Evolutionary conservation across 805 yeast genomes (phyloP), one percentile per base, ranked within the genome.

Genomic region (Candida wancherniae): DNA sequence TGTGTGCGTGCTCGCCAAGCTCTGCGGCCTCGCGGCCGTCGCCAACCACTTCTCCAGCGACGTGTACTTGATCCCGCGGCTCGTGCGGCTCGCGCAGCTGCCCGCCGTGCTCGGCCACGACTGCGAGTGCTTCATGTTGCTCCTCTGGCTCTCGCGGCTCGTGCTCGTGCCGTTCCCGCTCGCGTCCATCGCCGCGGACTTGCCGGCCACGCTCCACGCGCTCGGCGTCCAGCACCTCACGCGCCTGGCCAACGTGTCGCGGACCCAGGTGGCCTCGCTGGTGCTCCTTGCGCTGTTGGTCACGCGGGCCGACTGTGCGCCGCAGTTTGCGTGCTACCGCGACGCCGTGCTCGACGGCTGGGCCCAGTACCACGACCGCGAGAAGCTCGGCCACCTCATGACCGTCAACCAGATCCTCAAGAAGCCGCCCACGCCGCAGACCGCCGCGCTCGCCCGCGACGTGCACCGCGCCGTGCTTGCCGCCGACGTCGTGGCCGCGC

Each of bases 141-240:
- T 86, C 6, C 59, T 82, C 3, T 88, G 95, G 95, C 63, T 85
- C 7, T 69, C 80, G 0, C 74, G 80, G 7, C 57, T 87, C 14
- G 69, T 77, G 0, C 58, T 83, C n/a, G 74, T 79, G 0, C 97
- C 97, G 0, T 87, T 88, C 48, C 68, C 73, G 2, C 58, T 88
- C 15, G 55, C 53, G 1, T 40, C 56, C 0, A 53, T 80, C 10
- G 39, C 50, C 3, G 35, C 48, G 0, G 34, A 54, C 0, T 51
- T 71, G 5, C 46, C 70, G 4, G 40, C 45, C 1, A 31, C 50
- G 2, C 44, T 80, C 1, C 68, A 62, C 25, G 36, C 42, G 0
- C 38, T 69, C 6, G 66, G 71, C 0, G 28, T 50, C 3, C 23
- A 25, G 1, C 56, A 52, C 31, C 53, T 73, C 24, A 30, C 42